phyloP scores from a whole-genome alignment of 371 early-diverging fungal species.

The Batrachochytrium dendrobatidis region DNA sequence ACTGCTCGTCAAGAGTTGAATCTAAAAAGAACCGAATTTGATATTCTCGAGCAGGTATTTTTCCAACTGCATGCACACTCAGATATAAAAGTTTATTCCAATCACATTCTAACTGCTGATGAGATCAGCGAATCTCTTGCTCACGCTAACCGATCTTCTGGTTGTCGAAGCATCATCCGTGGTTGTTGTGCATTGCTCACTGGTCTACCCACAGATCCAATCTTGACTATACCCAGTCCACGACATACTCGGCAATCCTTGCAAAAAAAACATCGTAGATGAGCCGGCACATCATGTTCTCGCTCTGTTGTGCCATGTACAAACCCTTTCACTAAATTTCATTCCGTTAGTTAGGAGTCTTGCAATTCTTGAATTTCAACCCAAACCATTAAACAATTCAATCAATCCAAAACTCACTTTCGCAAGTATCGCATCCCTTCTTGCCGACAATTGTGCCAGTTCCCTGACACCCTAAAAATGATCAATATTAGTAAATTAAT shows the following conservation, averaged over 20 bases:
- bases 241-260: constrained; percentile 23
- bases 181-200: not conserved
- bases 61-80: too few relatives aligned
- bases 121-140: not conserved
- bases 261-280: constrained; percentile 36
- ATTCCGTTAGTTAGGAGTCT: not conserved
- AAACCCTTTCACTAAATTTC: constrained; percentile 22
- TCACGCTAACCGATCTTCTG: not conserved
- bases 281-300: constrained; percentile 25
- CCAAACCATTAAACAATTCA: too few relatives aligned
- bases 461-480: constrained; percentile 14
- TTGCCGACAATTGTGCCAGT: constrained; percentile 22
- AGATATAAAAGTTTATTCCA: too few relatives aligned
- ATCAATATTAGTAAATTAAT: not conserved
- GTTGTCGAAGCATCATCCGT: not conserved
- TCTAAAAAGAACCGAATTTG: too few relatives aligned
- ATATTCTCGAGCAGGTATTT: too few relatives aligned
- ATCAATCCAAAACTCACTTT: constrained; percentile 7
- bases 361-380: not conserved
- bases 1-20: too few relatives aligned
- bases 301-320: constrained; percentile 21
- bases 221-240: constrained; percentile 16
- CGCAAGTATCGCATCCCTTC: constrained; percentile 20
- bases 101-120: too few relatives aligned
- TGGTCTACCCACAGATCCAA: not conserved